phyloP scores from a whole-genome alignment of 2,329 filamentous ascomycete genomes.

The Arthrobotrys pseudoclavata region DNA sequence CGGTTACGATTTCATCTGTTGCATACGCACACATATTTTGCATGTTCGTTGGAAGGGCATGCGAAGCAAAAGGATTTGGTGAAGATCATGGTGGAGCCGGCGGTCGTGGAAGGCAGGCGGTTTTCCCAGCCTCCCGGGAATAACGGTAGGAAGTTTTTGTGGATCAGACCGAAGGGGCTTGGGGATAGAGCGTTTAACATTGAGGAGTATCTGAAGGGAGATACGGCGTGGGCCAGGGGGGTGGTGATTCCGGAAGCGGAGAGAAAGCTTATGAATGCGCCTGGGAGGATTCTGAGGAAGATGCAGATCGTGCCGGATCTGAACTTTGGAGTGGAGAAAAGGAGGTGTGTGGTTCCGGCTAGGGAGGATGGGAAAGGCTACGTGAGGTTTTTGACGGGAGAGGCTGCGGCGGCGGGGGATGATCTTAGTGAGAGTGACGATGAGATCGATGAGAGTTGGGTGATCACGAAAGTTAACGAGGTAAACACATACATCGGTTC shows the following conservation, averaged over 20 bases:
- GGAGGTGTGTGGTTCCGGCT: slow-evolving; percentile 83
- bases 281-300: slow-evolving; percentile 65
- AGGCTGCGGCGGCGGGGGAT: slow-evolving; percentile 14
- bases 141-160: slow-evolving; percentile 33
- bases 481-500: neutral
- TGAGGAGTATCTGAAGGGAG: slow-evolving; percentile 47
- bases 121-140: slow-evolving; percentile 20
- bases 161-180: slow-evolving; percentile 21
- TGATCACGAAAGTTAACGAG: neutral
- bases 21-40: slow-evolving; percentile 33
- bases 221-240: slow-evolving; percentile 68
- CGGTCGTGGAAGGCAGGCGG: slow-evolving; percentile 13
- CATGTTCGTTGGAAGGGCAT: slow-evolving; percentile 5
- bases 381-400: slow-evolving; percentile 33
- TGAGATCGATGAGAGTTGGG: slow-evolving; percentile 36
- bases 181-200: slow-evolving; percentile 37
- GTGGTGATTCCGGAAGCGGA: slow-evolving; percentile 76
- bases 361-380: slow-evolving; percentile 84
- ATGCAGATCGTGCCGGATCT: slow-evolving; percentile 35
- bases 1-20: slow-evolving; percentile 33
- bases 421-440: slow-evolving; percentile 37
- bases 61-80: neutral
- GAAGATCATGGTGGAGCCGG: slow-evolving; percentile 31
- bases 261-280: slow-evolving; percentile 71
- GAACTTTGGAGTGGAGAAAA: slow-evolving; percentile 68